phyloP scores from a whole-genome alignment of 768 basidiomycete genomes.

The Gyrodon lividus region DNA sequence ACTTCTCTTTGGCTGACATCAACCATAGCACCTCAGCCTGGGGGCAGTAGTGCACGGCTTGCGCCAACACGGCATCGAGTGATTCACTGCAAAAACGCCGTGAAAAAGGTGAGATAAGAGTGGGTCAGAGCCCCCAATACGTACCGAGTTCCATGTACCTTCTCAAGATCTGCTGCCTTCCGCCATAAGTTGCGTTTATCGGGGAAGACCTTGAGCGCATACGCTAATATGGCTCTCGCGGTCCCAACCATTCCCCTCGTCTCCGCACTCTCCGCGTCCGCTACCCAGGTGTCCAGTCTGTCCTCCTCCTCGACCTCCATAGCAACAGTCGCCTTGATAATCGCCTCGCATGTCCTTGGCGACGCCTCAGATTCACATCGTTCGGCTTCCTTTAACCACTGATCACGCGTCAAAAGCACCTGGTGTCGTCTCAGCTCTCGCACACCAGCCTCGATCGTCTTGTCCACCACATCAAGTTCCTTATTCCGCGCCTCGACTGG shows the following conservation, averaged over 20 bases:
- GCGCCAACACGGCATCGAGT: slow-evolving; percentile 74
- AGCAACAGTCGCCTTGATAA: slow-evolving; percentile 89
- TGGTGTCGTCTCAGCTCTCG: slow-evolving; percentile 76
- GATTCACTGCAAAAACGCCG: slow-evolving; percentile 53
- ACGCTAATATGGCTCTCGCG: slow-evolving; percentile 85
- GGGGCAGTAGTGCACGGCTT: slow-evolving; percentile 88
- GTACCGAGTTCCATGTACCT: slow-evolving; percentile 80
- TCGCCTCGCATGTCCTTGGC: slow-evolving; percentile 86
- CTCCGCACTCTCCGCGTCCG: slow-evolving; percentile 86
- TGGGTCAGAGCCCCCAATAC: slow-evolving; percentile 16
- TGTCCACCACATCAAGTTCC: slow-evolving; percentile 76
- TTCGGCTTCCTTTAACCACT: slow-evolving; percentile 97
- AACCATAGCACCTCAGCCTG: slow-evolving; percentile 97
- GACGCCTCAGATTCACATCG: slow-evolving; percentile 84
- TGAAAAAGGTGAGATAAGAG: neutral
- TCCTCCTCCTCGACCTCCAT: slow-evolving; percentile 98
- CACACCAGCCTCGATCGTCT: slow-evolving; percentile 85
- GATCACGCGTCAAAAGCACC: slow-evolving; percentile 82
- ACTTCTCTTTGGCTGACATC: slow-evolving; percentile 98
- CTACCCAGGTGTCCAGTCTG: slow-evolving; percentile 82
- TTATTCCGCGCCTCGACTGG: slow-evolving; percentile 52
- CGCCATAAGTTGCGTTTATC: slow-evolving; percentile 86
- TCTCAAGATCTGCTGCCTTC: slow-evolving; percentile 90
- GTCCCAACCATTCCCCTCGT: slow-evolving; percentile 73
- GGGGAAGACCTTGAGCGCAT: slow-evolving; percentile 88